Conservation (phyloP, 2,329 filamentous ascomycete genomes). For the Aspergillus terreus region DNA sequence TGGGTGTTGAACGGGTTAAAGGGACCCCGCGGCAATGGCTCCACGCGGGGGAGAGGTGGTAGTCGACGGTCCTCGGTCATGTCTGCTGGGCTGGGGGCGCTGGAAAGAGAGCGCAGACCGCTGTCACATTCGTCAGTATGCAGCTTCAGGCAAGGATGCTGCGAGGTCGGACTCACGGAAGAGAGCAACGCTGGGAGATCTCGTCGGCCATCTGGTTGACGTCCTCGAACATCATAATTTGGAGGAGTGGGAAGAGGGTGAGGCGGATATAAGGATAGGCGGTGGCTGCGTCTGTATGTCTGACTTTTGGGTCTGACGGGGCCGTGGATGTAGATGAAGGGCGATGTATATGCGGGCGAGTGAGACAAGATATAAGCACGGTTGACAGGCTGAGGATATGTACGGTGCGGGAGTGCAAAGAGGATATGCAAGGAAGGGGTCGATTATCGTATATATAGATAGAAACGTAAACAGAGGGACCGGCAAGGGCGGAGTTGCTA, state of each 20-base stretch:
- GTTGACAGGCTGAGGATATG: neutral
- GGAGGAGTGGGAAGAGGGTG: neutral
- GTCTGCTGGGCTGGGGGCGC: constrained; percentile 19
- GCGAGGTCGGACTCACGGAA: constrained; percentile 29
- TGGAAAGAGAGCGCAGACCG: constrained; percentile 21
- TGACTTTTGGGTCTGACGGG: constrained; percentile 13
- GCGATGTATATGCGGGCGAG: constrained; percentile 8
- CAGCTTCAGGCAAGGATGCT: neutral
- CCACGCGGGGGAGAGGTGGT: constrained; percentile 35
- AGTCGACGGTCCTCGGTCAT: constrained; percentile 34
- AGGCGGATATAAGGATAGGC: neutral
- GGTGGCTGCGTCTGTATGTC: constrained; percentile 12
- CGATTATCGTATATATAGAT: constrained; percentile 5
- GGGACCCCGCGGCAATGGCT: constrained; percentile 36
- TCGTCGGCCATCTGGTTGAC: constrained; percentile 27
- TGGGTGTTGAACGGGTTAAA: constrained; percentile 34
- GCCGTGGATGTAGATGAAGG: constrained; percentile 5
- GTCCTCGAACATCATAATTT: constrained; percentile 28
- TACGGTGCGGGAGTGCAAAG: neutral
- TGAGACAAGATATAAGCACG: constrained; percentile 6
- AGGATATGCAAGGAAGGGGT: neutral
- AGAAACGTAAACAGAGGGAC: neutral
- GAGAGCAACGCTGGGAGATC: constrained; percentile 28
- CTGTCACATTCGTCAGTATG: constrained; percentile 7
- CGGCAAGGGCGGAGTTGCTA: constrained; percentile 13